phyloP scores from a whole-genome alignment of 78 protist species.

The Creolimax fragrantissima region DNA sequence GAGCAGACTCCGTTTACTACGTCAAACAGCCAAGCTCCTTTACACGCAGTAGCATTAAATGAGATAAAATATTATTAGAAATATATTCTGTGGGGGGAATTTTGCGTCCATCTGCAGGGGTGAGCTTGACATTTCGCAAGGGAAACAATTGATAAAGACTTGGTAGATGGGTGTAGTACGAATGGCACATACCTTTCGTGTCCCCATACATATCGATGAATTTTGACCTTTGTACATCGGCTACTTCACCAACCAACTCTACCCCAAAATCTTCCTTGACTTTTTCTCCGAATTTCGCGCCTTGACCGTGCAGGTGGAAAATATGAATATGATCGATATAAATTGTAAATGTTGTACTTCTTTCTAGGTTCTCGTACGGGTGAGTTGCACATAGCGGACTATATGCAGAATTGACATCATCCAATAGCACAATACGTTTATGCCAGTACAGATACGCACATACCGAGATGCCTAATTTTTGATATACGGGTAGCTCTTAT shows the following conservation, averaged over 20 bases:
- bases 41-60: too few species aligned
- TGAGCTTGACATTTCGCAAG: too few species aligned
- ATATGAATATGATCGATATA: too few species aligned
- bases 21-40: not conserved
- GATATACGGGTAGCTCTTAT: not conserved
- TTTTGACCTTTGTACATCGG: not conserved
- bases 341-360: too few species aligned
- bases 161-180: too few species aligned
- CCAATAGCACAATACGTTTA: not conserved
- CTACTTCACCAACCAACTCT: not conserved
- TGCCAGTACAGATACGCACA: not conserved
- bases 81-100: too few species aligned
- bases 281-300: not conserved
- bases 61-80: too few species aligned
- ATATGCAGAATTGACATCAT: not conserved
- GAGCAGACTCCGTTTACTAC: not conserved
- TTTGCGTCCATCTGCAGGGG: too few species aligned
- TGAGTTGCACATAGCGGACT: not conserved
- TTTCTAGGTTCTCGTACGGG: too few species aligned
- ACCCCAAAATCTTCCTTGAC: not conserved
- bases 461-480: not conserved
- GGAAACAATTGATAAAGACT: too few species aligned
- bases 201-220: not conserved
- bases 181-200: not conserved
- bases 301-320: not conserved